Base-by-base conservation (phyloP, 805 yeast genomes). In the Saccharomycopsis fodiens region DNA sequence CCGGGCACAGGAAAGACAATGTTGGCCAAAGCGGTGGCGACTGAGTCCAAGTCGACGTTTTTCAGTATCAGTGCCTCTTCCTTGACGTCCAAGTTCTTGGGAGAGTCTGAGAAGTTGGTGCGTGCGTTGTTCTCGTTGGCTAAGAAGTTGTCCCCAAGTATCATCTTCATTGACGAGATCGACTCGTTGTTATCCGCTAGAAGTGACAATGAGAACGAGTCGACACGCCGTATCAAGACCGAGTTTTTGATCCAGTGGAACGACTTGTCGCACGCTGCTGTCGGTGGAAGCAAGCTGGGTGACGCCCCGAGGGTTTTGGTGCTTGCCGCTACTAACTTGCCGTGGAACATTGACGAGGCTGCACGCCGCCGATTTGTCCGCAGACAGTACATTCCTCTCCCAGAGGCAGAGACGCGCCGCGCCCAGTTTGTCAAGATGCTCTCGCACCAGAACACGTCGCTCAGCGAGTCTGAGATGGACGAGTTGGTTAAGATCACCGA, bases 1-100 rank as follows among this genome's bases (percentile, higher is more conserved):
- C 97, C 98, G 0, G 98, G 98, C 5, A 91, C 98, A 0, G 98
- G 98, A 49, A 91, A 91, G 57, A 91, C 98, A 0, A 91, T 93
- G 98, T 72, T 91, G 52, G 97, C 97, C 0, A 72, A 96, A 53
- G 97, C 98, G 0, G 97, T 93, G 4, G 97, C 97, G 1, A 88
- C 96, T 0, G 97, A 93, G 63, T 85, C 96, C 2, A 82, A 85
- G 50, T 86, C 96, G 0, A 91, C 97, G 0, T 91, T 91, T 61
- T 91, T 91, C 60, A 79, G 94, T 32, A 89, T 91, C 30, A 81
- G 91, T 54, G 94, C 97, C 1, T 87, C 96, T 0, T 84, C 95
- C 1, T 70, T 91, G 52, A 82, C 96, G 1, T 87, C 96, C 25
- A 79, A 79, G 56, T 78, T 61, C 46, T 55, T 70, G 51, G 98